These are phyloP conservation scores for Setaria viridis DNA, from an alignment of 202 grass and related monocot species.

Conservation along the genomic window DNA sequence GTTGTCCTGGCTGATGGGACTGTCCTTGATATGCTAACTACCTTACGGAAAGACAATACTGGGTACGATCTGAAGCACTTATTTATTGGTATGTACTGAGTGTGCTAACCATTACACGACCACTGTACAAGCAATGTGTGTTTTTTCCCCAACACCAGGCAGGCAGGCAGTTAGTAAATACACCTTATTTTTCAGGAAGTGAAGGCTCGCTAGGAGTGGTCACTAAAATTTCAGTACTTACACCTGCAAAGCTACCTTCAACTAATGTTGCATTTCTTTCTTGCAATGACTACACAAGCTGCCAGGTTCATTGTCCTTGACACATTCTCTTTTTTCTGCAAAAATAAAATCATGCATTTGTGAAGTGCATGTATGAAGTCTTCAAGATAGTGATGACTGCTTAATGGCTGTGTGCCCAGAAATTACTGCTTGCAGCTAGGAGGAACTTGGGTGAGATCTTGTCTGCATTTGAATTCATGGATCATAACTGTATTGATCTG, in stretches of 20 bases:
- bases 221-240: constrained; percentile 91
- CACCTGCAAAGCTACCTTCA: constrained; percentile 82
- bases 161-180: constrained; percentile 32
- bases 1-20: constrained; percentile 90
- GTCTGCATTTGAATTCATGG: constrained; percentile 99
- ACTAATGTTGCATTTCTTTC: constrained; percentile 94
- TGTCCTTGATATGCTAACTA: constrained; percentile 95
- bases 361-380: constrained; percentile 32
- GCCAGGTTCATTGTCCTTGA: constrained; percentile 62
- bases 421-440: constrained; percentile 83
- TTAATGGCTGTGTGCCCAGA: constrained; percentile 67
- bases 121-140: not conserved
- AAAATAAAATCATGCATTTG: constrained; percentile 15
- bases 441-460: constrained; percentile 88
- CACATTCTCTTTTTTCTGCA: not conserved
- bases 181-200: constrained; percentile 71
- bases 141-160: constrained; percentile 8
- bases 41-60: constrained; percentile 96
- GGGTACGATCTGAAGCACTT: constrained; percentile 98
- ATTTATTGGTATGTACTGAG: constrained; percentile 68
- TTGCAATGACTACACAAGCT: constrained; percentile 93
- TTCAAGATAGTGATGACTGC: constrained; percentile 39
- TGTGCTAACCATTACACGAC: constrained; percentile 1
- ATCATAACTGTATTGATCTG: constrained; percentile 87
- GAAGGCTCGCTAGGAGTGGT: constrained; percentile 95